Evolutionary conservation across 345 rosid genomes (phyloP).

Genomic region (Alliaria petiolata): DNA sequence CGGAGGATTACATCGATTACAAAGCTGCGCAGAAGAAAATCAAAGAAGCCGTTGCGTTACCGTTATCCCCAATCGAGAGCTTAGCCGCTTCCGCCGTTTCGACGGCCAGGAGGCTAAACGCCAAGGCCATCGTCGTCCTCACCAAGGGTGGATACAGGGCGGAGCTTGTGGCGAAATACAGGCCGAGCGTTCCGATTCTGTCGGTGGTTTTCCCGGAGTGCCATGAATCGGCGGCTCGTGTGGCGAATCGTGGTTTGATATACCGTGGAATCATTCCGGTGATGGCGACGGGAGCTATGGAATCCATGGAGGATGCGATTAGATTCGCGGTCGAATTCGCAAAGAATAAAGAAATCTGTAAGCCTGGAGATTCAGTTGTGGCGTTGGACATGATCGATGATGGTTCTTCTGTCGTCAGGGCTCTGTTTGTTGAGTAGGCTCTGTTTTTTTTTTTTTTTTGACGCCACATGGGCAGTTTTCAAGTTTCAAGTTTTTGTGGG

Average conservation of each 20-base stretch:
- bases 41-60: neutral
- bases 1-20: neutral
- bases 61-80: neutral
- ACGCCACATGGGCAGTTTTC: no score
- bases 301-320: no score
- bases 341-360: neutral
- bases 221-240: neutral
- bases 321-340: neutral
- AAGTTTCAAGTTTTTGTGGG: no score
- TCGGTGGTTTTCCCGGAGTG: no score
- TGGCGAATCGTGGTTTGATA: neutral
- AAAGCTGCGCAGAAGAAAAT: neutral
- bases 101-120: neutral
- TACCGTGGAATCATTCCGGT: conserved; percentile 14
- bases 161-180: neutral
- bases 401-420: neutral
- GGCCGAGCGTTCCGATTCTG: conserved; percentile 4
- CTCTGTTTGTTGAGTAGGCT: no score
- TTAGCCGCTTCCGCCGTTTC: neutral
- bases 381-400: neutral
- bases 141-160: neutral
- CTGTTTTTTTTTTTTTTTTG: no score
- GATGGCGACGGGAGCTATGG: neutral
- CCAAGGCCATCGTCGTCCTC: neutral
- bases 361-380: neutral